These are phyloP conservation scores for Parietichytrium sp. DNA, from an alignment of 108 stramenopile genomes.

Conservation along the genomic window DNA sequence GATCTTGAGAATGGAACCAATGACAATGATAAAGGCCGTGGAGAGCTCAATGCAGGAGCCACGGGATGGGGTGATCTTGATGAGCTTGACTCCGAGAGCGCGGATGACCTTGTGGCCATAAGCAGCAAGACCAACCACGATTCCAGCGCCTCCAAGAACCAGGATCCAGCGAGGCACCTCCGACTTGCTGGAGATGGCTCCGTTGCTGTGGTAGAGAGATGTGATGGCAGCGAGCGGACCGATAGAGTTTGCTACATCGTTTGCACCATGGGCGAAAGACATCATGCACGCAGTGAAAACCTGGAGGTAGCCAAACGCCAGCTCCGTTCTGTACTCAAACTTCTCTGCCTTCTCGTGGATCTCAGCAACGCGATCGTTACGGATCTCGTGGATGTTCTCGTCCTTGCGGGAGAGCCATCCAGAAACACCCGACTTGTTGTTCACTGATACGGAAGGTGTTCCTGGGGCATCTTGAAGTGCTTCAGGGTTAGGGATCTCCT, in stretches of 20 bases:
- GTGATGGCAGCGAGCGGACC: conserved; percentile 38
- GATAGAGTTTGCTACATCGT: conserved; percentile 48
- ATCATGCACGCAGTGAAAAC: not conserved
- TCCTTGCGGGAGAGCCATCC: too few relatives aligned
- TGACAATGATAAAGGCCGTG: conserved; percentile 12
- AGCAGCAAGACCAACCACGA: conserved; percentile 36
- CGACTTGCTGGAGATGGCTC: not conserved
- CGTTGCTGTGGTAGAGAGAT: not conserved
- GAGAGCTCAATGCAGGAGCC: conserved; percentile 41
- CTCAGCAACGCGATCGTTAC: too few relatives aligned
- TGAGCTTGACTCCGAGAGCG: conserved; percentile 43
- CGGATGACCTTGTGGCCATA: conserved; percentile 48
- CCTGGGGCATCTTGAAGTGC: too few relatives aligned
- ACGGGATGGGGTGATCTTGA: conserved; percentile 38
- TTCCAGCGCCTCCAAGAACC: conserved; percentile 30
- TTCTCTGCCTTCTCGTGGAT: conserved; percentile 62
- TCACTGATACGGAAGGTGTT: too few relatives aligned
- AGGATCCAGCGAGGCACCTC: conserved; percentile 33
- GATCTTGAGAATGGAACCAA: not conserved
- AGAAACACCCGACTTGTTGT: too few relatives aligned
- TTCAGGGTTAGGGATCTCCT: too few relatives aligned
- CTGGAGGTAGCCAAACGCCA: not conserved
- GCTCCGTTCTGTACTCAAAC: conserved; percentile 51
- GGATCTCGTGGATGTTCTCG: too few relatives aligned
- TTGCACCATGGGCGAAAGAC: conserved; percentile 42